Evolutionary conservation across 306 rosid species (phyloP).

Genomic region (Lathyrus tuberosus): DNA sequence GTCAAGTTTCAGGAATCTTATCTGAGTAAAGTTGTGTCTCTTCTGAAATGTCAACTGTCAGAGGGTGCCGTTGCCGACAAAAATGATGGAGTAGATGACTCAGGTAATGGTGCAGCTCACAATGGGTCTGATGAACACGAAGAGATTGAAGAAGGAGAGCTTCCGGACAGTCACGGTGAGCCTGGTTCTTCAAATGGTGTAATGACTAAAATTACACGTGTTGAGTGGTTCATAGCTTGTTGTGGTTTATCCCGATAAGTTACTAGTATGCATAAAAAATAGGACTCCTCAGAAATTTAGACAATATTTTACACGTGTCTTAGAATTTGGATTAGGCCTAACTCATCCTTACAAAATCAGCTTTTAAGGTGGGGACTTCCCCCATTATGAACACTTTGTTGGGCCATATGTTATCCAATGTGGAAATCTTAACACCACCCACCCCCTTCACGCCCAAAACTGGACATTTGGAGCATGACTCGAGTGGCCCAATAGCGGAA

Average conservation of each 20-base stretch:
- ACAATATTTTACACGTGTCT: slow-evolving; percentile 20
- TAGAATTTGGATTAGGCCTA: no score
- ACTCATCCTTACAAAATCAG: no score
- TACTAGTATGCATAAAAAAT: not conserved
- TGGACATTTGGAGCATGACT: no score
- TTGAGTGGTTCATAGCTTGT: slow-evolving; percentile 15
- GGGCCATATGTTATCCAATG: no score
- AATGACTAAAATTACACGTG: slow-evolving; percentile 26
- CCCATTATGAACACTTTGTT: no score
- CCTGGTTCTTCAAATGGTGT: slow-evolving; percentile 39
- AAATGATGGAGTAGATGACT: slow-evolving; percentile 51
- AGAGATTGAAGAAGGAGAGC: slow-evolving; percentile 97
- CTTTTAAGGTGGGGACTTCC: no score
- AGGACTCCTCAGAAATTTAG: slow-evolving; percentile 14
- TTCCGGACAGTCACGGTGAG: slow-evolving; percentile 96
- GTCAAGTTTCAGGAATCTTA: slow-evolving; percentile 97
- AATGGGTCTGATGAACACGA: slow-evolving; percentile 53
- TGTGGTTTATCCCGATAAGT: slow-evolving; percentile 27
- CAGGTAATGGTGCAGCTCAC: slow-evolving; percentile 41
- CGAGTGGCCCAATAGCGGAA: no score
- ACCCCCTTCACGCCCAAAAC: no score
- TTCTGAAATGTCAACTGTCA: slow-evolving; percentile 84
- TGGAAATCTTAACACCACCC: no score
- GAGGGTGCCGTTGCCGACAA: slow-evolving; percentile 89
- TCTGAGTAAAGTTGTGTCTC: slow-evolving; percentile 76